A percentile compares a stretch with the other conserved stretches of the same genome.
Conservation (phyloP, 331 rosid genomes). For the Quercus tomentella region DNA sequence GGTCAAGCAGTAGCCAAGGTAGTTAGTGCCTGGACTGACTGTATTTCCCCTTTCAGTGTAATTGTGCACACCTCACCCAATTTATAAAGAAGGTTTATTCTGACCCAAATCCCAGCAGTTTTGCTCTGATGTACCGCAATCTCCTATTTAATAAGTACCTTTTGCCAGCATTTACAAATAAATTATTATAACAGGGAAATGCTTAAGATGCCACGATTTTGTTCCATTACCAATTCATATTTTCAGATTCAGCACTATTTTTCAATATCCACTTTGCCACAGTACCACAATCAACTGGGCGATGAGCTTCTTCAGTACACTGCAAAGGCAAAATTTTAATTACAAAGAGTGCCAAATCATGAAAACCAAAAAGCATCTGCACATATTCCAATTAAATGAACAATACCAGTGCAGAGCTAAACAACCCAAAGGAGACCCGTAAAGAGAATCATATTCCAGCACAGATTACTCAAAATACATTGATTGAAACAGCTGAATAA, state of each 20-base stretch:
- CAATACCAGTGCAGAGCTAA: neutral
- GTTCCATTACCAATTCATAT: slow-evolving; percentile 68
- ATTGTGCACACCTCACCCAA: neutral
- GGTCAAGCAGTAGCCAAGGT: neutral
- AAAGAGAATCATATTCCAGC: neutral
- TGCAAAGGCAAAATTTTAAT: slow-evolving; percentile 17
- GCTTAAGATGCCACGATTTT: slow-evolving; percentile 3
- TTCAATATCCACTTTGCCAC: slow-evolving; percentile 73
- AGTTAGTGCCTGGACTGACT: neutral
- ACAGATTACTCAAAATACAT: slow-evolving; percentile 1
- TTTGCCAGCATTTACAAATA: neutral
- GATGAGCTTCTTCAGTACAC: slow-evolving; percentile 91
- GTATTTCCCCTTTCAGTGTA: neutral
- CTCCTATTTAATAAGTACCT: neutral
- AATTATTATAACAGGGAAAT: neutral
- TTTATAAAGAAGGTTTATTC: neutral
- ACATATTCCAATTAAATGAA: neutral
- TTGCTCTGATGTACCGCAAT: neutral
- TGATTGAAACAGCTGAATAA: neutral
- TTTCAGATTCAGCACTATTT: slow-evolving; percentile 85
- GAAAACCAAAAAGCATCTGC: neutral
- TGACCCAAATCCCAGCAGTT: neutral
- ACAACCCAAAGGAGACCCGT: neutral
- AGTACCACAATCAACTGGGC: slow-evolving; percentile 75
- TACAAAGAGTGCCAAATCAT: too few species aligned